Evolutionary conservation across 345 rosid genomes (phyloP).

Genomic region (Eucalyptus polyanthemos): DNA sequence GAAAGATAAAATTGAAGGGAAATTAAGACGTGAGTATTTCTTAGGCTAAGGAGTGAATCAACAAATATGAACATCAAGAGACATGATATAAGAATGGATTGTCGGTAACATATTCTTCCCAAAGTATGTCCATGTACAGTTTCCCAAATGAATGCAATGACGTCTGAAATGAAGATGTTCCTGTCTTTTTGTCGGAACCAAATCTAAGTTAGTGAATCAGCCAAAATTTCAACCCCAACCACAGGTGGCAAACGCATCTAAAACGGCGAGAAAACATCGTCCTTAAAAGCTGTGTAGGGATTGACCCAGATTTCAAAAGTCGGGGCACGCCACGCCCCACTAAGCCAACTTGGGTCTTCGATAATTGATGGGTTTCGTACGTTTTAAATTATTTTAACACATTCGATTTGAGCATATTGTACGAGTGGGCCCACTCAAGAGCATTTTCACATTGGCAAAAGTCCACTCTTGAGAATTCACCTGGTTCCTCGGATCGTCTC

Average conservation of each 20-base stretch:
- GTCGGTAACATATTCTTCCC: not conserved
- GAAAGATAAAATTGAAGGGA: not conserved
- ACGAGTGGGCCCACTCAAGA: not conserved
- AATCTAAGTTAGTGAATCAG: not conserved
- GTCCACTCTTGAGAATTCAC: not conserved
- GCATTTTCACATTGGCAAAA: not conserved
- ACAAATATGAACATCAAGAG: not conserved
- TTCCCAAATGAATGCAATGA: not conserved
- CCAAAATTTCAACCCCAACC: not conserved
- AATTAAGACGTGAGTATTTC: not conserved
- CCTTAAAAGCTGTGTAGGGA: not conserved
- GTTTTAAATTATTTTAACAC: not conserved
- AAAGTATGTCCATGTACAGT: not conserved
- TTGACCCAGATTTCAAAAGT: not conserved
- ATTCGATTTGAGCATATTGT: not conserved
- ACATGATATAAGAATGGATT: not conserved
- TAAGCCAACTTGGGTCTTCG: not conserved
- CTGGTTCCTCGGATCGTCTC: not conserved
- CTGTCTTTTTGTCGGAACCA: not conserved
- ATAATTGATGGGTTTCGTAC: not conserved
- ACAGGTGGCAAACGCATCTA: not conserved
- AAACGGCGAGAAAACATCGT: not conserved
- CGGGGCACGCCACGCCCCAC: not conserved
- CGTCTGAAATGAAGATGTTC: not conserved
- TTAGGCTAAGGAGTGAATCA: not conserved